Percentiles rank a stretch among this genome's conserved stretches.
Evolutionary conservation across 2,329 filamentous ascomycete species (phyloP).

Genomic region (Huntiella savannae): DNA sequence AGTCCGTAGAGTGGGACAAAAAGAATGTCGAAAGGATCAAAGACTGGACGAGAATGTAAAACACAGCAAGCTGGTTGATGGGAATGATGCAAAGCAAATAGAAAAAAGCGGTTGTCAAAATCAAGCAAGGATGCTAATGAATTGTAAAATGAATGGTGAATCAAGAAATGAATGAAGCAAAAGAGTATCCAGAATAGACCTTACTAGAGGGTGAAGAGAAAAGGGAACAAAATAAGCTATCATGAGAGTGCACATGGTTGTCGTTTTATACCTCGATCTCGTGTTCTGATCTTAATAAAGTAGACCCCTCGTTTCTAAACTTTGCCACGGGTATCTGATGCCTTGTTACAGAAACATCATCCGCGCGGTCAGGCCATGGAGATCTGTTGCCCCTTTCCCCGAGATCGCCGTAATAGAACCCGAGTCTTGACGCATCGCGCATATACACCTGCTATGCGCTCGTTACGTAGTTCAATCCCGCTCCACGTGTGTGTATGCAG

Average conservation of each 20-base stretch:
- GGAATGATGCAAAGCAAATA: not conserved
- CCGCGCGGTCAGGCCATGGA: no score
- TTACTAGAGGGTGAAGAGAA: not conserved
- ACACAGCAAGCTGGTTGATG: not conserved
- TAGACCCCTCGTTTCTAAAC: no score
- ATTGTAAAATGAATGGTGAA: conserved; percentile 1
- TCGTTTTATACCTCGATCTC: no score
- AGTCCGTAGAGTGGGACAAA: not conserved
- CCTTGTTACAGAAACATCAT: no score
- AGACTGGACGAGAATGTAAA: not conserved
- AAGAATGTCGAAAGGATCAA: not conserved
- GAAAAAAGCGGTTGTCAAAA: not conserved
- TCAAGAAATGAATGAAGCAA: conserved; percentile 4
- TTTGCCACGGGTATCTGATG: no score
- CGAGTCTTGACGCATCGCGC: no score
- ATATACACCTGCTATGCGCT: no score
- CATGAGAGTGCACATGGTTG: not conserved
- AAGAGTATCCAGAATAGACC: conserved; percentile 2
- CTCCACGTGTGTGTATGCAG: no score
- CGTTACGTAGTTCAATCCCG: no score
- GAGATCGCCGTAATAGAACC: no score
- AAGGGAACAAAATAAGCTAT: not conserved
- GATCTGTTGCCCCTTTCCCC: no score
- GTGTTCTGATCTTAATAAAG: no score
- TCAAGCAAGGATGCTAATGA: not conserved